Percentiles rank a stretch among this genome's conserved stretches.
Conservation (phyloP, 78 protist genomes). For the Tieghemostelium lacteum region DNA sequence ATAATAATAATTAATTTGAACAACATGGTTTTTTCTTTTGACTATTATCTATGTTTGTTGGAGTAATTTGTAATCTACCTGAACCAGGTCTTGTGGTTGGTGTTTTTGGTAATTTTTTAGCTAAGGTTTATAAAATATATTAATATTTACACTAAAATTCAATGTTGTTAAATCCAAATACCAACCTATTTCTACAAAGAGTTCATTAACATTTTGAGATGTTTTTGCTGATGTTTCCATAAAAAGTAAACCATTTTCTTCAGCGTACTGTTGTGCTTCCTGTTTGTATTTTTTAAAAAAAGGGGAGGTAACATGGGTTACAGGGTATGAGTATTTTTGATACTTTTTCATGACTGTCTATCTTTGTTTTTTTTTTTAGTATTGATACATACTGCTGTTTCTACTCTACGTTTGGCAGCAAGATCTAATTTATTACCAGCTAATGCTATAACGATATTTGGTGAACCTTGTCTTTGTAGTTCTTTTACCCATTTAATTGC, state of each 20-base stretch:
- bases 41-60: conserved; percentile 7
- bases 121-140: neutral
- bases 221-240: conserved; percentile 97
- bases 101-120: conserved; percentile 75
- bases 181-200: conserved; percentile 91
- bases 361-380: too few relatives aligned
- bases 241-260: conserved; percentile 89
- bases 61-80: conserved; percentile 53
- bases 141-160: neutral
- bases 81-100: conserved; percentile 74
- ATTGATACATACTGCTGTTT: conserved; percentile 61
- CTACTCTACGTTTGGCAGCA: conserved; percentile 86
- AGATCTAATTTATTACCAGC: conserved; percentile 99
- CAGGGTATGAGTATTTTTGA: neutral
- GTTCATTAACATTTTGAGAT: conserved; percentile 92
- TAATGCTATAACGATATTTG: conserved; percentile 96
- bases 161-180: too few relatives aligned
- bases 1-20: too few relatives aligned
- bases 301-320: too few relatives aligned
- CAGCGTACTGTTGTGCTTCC: conserved; percentile 90
- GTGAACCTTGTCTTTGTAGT: conserved; percentile 96
- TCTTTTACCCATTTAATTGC: conserved; percentile 98
- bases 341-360: neutral
- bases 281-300: neutral
- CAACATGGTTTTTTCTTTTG: conserved; percentile 20